A percentile compares a stretch with the other conserved stretches of the same genome.
phyloP scores from a whole-genome alignment of 176 grass and related monocot species.

The Avena sativa region DNA sequence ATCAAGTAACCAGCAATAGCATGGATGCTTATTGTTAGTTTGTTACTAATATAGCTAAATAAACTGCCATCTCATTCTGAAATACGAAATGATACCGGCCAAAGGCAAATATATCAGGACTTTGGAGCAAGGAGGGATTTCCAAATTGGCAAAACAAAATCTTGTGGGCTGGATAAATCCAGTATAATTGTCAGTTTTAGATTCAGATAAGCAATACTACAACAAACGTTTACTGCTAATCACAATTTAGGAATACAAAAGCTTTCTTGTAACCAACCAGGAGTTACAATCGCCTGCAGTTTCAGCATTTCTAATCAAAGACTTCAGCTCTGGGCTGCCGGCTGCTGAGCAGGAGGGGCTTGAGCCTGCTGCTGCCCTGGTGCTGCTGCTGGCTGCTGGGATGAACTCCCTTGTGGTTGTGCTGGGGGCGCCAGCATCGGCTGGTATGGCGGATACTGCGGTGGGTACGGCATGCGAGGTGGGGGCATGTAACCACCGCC shows the following conservation, averaged over 20 bases:
- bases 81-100: background rate
- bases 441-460: conserved; percentile 74
- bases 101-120: background rate
- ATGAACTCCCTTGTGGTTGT: conserved; percentile 53
- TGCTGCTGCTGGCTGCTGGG: conserved; percentile 22
- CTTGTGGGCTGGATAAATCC: conserved; percentile 19
- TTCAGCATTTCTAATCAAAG: background rate
- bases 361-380: conserved; percentile 45
- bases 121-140: too few relatives aligned
- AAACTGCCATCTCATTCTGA: background rate
- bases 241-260: conserved; percentile 50
- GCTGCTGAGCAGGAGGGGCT: conserved; percentile 39
- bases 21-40: background rate
- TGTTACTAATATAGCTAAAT: too few relatives aligned
- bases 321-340: conserved; percentile 46
- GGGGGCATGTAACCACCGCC: conserved; percentile 63
- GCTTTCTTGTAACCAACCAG: background rate
- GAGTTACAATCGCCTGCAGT: background rate
- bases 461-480: conserved; percentile 70
- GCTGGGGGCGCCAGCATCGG: conserved; percentile 43
- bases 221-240: conserved; percentile 32
- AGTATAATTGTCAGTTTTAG: background rate
- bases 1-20: background rate
- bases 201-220: conserved; percentile 26
- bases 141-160: conserved; percentile 21